A percentile compares a stretch with the other conserved stretches of the same genome.
Conservation (phyloP, 345 rosid species). For the Acer negundo region DNA sequence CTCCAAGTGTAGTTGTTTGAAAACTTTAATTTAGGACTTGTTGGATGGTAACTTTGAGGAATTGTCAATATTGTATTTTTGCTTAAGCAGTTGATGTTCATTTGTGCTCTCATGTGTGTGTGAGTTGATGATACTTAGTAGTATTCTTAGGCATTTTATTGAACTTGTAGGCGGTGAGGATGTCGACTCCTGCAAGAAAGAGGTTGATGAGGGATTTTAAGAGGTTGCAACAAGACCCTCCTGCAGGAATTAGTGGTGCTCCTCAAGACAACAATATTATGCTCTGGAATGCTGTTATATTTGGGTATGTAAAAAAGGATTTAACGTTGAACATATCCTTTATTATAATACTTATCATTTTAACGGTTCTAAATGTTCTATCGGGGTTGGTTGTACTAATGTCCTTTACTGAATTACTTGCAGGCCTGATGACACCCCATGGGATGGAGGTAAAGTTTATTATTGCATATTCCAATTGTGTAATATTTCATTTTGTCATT, state of each 20-base stretch:
- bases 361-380: neutral
- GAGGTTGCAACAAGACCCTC: constrained; percentile 77
- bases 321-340: neutral
- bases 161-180: constrained; percentile 34
- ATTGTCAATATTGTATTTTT: neutral
- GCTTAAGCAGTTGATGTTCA: neutral
- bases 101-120: neutral
- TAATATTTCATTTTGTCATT: neutral
- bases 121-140: neutral
- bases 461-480: neutral
- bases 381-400: constrained; percentile 1
- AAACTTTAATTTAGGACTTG: neutral
- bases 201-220: constrained; percentile 78
- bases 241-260: constrained; percentile 75
- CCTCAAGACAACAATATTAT: constrained; percentile 71
- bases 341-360: neutral
- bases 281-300: constrained; percentile 77
- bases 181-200: constrained; percentile 77
- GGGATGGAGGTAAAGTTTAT: constrained; percentile 65
- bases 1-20: neutral
- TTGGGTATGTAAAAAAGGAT: constrained; percentile 45
- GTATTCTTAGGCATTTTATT: neutral
- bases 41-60: neutral
- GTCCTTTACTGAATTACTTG: constrained; percentile 19
- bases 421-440: constrained; percentile 77